Base-by-base conservation (phyloP, 352 stramenopile genomes). In the Plasmopara muralis region DNA sequence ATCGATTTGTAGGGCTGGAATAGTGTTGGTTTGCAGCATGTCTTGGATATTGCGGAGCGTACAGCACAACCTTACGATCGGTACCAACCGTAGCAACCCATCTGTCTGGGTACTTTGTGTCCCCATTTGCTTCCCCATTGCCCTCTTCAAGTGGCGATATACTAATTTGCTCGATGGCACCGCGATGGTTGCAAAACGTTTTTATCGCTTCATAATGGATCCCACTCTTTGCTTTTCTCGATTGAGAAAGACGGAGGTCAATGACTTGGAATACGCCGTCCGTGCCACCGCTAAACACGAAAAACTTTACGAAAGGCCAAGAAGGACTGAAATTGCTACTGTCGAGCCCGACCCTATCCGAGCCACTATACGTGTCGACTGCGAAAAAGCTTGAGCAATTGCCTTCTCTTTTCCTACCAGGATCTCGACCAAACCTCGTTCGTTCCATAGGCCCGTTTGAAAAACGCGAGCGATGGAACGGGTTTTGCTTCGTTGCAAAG, bases 241-340 rank as follows among this genome's bases (percentile, higher is more conserved):
- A 50, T 15, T 62, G 58, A 8, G 51, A 62, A 9, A 90, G 18
- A 0, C 63, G 51, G 4, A 90, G 50, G 45, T 88, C 75, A 2
- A 78, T 72, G 12, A 90, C 70, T 13, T 49, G 66, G 20, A 90
- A 35, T 13, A 78, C 58, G 13, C 80, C 80, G 34, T 88, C 75
- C 43, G 70, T 65, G 43, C 77, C 78, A 7, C 80, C 80, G 9
- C 62, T 85, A 52, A 90, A 90, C 2, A 88, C 66, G 54, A 88
- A 68, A 18, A 88, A 83, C n/a, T 43, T 73, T 10, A 86, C 58
- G 6, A 57, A 78, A 42, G 47, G 35, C 15, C 59, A 43, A 6
- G n/a, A 38, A 34, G 34, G 40, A 13, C 20, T 33, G 12, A 10
- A 31, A 37, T 4, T 5, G 7, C 48, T 39, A 33, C 16, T 15